Evolutionary conservation across 208 protist genomes (phyloP), one percentile per base, ranked within the genome.

Genomic region (Acanthamoeba rhysodes): DNA sequence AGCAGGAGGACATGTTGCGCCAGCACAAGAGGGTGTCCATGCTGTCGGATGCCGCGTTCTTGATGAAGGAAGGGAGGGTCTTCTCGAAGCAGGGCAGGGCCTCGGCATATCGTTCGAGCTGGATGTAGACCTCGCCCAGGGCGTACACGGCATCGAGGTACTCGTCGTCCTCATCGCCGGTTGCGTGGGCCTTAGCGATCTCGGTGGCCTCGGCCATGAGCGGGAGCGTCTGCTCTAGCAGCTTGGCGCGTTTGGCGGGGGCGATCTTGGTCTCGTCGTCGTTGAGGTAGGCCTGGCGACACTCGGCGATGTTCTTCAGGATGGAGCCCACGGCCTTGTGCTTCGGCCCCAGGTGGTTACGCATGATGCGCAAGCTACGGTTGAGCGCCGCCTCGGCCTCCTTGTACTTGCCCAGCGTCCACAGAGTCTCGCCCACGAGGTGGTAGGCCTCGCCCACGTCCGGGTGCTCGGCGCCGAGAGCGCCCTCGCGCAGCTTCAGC

Each of bases 241-340:
- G 0, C 53, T 88, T 8, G 14, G 29, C 20, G 10, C 9, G n/a
- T 29, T 41, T 88, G 12, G 45, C 80, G 1, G 20, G 41, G 7
- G 80, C 7, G 27, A 88, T n/a, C 70, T 80, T 80, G 32, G 22
- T 14, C 22, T 64, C 80, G 20, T 88, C 7, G 50, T 88, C 80
- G 29, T 88, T 22, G 50, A 88, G 10, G 50, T 64, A 88, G 48
- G 50, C 80, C 80, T 88, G 80, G n/a, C 80, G 80, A 45, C 80
- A 88, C 53, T 88, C 80, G 29, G 50, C 80, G 29, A 88, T 88
- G 50, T 88, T 88, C 80, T 45, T 88, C 29, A 88, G 45, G 53
- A 88, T 88, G 50, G 80, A 41, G 8, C 80, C 53, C n/a, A 88
- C 53, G n/a, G 80, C 80, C 53, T 88, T 88, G 80, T 88, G 80